Evolutionary conservation across 352 stramenopile genomes (phyloP).

Genomic region (Globisporangium apiculatum): DNA sequence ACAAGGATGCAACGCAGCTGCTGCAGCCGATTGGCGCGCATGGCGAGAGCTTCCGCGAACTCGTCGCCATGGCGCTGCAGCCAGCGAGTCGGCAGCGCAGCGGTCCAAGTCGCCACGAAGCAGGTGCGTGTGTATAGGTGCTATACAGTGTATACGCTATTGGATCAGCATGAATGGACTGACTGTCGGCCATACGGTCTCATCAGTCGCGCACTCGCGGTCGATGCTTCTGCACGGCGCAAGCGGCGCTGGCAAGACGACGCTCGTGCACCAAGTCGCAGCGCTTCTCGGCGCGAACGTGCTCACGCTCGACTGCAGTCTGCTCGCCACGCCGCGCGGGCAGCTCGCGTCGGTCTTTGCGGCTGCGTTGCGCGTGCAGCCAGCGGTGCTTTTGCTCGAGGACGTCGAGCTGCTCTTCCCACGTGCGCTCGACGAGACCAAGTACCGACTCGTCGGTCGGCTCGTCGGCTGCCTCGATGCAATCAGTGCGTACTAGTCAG

Average conservation of each 20-base stretch:
- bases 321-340: conserved; percentile 46
- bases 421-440: conserved; percentile 51
- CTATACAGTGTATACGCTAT: no score
- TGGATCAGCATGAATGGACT: no score
- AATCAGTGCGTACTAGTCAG: conserved; percentile 29
- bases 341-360: conserved; percentile 60
- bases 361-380: conserved; percentile 63
- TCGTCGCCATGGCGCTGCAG: conserved; percentile 32
- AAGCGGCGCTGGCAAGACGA: conserved; percentile 70
- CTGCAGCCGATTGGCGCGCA: conserved; percentile 35
- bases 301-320: conserved; percentile 50
- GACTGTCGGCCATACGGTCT: no score
- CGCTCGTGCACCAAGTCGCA: conserved; percentile 45
- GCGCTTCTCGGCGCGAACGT: conserved; percentile 41
- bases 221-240: conserved; percentile 61
- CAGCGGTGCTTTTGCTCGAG: conserved; percentile 58
- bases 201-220: conserved; percentile 15
- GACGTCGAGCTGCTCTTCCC: conserved; percentile 77
- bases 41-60: conserved; percentile 25
- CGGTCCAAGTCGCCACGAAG: conserved; percentile 3
- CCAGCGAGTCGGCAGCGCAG: neutral
- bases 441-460: conserved; percentile 61
- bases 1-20: neutral
- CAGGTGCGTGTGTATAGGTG: neutral
- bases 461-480: conserved; percentile 49